Base-by-base conservation (phyloP, 768 basidiomycete species). In the Tricholoma bakamatsutake region DNA sequence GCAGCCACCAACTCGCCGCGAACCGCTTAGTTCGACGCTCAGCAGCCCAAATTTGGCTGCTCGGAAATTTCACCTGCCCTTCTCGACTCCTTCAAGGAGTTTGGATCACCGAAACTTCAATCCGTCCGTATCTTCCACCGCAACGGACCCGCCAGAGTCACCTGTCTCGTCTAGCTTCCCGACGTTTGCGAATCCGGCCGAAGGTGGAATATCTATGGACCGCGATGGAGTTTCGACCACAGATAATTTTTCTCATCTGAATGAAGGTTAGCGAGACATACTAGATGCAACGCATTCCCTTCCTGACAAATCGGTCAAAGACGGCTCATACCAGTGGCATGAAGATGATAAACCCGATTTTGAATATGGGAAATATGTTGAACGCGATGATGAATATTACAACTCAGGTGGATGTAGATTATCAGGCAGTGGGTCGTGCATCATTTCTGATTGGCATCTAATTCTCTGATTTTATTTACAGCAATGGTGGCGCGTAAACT, bases 161-260 rank as follows among this genome's bases (percentile, higher is more conserved):
- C 61, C 57, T 3, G 62, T 66, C 13, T 73, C 72, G 15, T 69
- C 70, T 17, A 59, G 65, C 2, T 71, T 71, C 27, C 73, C 75
- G 8, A 70, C 68, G 2, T 72, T 71, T 59, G 64, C 62, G 6
- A 65, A 64, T 50, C 67, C 66, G n/a, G 53, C 53, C 8, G 35
- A 50, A 17, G 52, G 33, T 34, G 55, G 58, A 8, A 46, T 58
- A 6, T 49, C 59, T 3, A 35, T 60, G n/a, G 54, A 60, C 17
- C 34, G 49, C 5, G 59, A 58, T 28, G 55, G 57, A 28, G 35
- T 30, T 50, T 58, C 62, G 4, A 18, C 54, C 10, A 50, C 13
- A 8, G 51, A 42, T 24, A 52, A 54, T 9, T 30, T 49, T 18
- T 13, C 28, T 24, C 28, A 50, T 34, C 49, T 53, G n/a, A 54